Evolutionary conservation across 108 stramenopile species (phyloP).

Genomic region (Pseudonitzschia pungens): DNA sequence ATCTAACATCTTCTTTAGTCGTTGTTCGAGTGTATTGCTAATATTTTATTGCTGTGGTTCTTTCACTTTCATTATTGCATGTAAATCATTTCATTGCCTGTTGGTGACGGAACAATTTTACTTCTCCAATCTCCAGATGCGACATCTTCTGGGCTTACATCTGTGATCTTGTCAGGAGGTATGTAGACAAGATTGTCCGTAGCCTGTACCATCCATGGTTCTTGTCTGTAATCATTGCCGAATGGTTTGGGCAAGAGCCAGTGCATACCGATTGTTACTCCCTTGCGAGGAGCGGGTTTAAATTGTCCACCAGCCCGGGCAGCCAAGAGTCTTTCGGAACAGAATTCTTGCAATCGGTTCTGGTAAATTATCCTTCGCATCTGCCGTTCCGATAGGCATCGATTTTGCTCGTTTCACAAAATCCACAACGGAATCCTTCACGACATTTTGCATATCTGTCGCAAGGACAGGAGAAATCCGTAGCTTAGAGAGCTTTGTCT

Average conservation of each 20-base stretch:
- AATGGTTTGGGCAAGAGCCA: slow-evolving; percentile 93
- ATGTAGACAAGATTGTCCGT: slow-evolving; percentile 76
- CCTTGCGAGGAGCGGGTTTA: slow-evolving; percentile 81
- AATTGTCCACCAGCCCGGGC: slow-evolving; percentile 81
- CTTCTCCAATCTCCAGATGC: slow-evolving; percentile 77
- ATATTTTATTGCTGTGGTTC: not conserved
- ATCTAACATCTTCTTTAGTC: not conserved
- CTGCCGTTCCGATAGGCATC: slow-evolving; percentile 28
- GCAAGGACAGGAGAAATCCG: slow-evolving; percentile 70
- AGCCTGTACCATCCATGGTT: slow-evolving; percentile 76
- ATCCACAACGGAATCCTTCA: slow-evolving; percentile 41
- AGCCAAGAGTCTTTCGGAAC: slow-evolving; percentile 61
- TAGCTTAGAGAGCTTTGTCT: slow-evolving; percentile 60
- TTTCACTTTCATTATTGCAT: slow-evolving; percentile 53
- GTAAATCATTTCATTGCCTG: slow-evolving; percentile 82
- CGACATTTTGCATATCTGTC: slow-evolving; percentile 66
- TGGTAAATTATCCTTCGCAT: slow-evolving; percentile 49
- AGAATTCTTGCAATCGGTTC: slow-evolving; percentile 54
- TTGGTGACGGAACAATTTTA: slow-evolving; percentile 73
- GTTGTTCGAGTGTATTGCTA: not conserved
- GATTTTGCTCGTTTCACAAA: slow-evolving; percentile 58
- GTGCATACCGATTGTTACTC: slow-evolving; percentile 86
- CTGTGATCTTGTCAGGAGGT: slow-evolving; percentile 67
- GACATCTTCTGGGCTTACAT: slow-evolving; percentile 62
- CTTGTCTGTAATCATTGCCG: slow-evolving; percentile 85